These are phyloP conservation scores for Tetrahymena malaccensis DNA, from an alignment of 73 alveolate species.

Conservation along the genomic window DNA sequence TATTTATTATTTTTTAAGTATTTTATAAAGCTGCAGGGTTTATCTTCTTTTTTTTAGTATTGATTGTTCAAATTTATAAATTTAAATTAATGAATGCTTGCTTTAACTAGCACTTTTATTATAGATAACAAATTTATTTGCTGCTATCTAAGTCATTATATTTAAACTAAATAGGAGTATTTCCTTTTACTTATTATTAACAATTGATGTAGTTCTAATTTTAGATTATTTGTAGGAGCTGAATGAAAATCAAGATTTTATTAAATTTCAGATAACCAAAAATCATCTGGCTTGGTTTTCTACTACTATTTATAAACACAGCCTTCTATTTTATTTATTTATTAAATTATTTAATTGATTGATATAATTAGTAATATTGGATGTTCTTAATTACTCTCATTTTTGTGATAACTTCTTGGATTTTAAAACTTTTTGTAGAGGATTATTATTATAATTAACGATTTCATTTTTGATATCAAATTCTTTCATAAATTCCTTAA, in stretches of 20 bases:
- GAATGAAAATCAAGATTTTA: background rate
- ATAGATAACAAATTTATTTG: no score
- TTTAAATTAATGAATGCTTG: no score
- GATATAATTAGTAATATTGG: background rate
- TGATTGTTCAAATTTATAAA: no score
- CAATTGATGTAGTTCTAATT: no score
- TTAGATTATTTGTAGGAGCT: no score
- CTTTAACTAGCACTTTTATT: no score
- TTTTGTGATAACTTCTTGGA: background rate
- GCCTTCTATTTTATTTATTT: background rate
- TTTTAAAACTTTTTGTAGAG: background rate
- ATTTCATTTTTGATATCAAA: background rate
- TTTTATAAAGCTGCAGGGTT: no score
- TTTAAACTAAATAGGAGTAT: no score
- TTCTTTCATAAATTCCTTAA: background rate
- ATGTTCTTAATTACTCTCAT: background rate
- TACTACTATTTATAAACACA: background rate
- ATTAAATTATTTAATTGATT: background rate
- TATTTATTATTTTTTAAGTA: no score
- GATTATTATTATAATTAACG: background rate
- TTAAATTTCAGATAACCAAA: background rate
- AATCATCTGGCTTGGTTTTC: background rate
- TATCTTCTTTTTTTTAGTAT: no score
- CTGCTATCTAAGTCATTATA: no score
- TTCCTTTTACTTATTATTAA: no score